Percentiles rank a stretch among this genome's conserved stretches.
Evolutionary conservation across 129 eudicot genomes (phyloP).

Genomic region (Saposhnikovia divaricata): DNA sequence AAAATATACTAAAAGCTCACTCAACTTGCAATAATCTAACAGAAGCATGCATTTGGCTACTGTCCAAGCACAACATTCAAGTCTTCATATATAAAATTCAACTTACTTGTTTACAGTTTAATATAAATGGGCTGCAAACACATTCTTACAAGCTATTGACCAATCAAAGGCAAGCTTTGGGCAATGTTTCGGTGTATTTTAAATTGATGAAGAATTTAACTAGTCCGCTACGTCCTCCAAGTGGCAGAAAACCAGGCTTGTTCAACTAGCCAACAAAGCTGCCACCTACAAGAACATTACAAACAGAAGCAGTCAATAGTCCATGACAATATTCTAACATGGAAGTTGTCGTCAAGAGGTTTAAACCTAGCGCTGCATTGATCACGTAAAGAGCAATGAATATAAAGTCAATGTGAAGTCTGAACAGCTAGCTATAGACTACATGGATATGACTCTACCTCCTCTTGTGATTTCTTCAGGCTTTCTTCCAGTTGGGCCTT

Average conservation of each 20-base stretch:
- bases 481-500: constrained; percentile 56
- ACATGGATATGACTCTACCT: constrained; percentile 57
- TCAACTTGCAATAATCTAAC: neutral
- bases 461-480: constrained; percentile 52
- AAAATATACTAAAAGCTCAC: neutral
- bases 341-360: constrained; percentile 20
- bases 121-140: neutral
- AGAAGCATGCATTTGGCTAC: neutral
- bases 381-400: constrained; percentile 14
- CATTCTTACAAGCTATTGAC: constrained; percentile 19
- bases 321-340: constrained; percentile 12
- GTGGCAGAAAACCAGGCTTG: constrained; percentile 51
- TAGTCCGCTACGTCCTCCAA: constrained; percentile 56
- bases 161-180: constrained; percentile 18
- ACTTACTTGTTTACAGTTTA: neutral
- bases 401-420: constrained; percentile 1
- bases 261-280: constrained; percentile 23
- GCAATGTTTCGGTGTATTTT: constrained; percentile 18
- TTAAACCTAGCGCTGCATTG: constrained; percentile 18
- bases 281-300: constrained; percentile 36
- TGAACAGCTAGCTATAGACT: neutral
- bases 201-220: constrained; percentile 29
- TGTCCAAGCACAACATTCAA: neutral
- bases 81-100: neutral
- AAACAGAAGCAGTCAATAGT: constrained; percentile 36